Conservation (phyloP, 2,329 filamentous ascomycete genomes). For the Claviceps sp. region DNA sequence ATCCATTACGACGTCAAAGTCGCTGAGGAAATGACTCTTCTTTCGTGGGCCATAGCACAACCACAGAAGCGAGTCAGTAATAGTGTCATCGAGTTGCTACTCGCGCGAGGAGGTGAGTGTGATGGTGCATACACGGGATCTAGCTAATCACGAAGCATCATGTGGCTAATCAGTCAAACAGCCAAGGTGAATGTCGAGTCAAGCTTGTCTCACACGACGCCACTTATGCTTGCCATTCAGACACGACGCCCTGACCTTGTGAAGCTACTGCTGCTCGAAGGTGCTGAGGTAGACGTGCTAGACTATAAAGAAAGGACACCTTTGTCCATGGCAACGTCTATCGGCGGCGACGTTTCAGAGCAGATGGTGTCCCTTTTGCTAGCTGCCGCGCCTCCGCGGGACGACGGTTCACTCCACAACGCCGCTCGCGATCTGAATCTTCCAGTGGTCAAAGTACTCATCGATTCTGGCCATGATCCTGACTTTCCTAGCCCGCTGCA, state of each 20-base stretch:
- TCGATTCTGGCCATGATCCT: slow-evolving; percentile 46
- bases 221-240: slow-evolving; percentile 46
- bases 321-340: slow-evolving; percentile 43
- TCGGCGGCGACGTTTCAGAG: slow-evolving; percentile 39
- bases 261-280: slow-evolving; percentile 40
- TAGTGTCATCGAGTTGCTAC: slow-evolving; percentile 40
- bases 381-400: slow-evolving; percentile 39
- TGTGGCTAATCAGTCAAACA: slow-evolving; percentile 10
- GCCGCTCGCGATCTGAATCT: slow-evolving; percentile 47
- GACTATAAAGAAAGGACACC: slow-evolving; percentile 46
- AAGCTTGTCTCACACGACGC: slow-evolving; percentile 36
- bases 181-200: slow-evolving; percentile 47
- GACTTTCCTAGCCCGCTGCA: slow-evolving; percentile 53
- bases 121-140: background rate
- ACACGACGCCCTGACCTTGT: slow-evolving; percentile 43
- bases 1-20: slow-evolving; percentile 34
- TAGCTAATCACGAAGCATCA: background rate
- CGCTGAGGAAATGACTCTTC: slow-evolving; percentile 40
- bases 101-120: slow-evolving; percentile 29
- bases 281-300: slow-evolving; percentile 44
- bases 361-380: slow-evolving; percentile 42
- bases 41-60: slow-evolving; percentile 49
- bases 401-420: slow-evolving; percentile 56
- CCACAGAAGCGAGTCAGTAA: slow-evolving; percentile 50
- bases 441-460: slow-evolving; percentile 39